Conservation (phyloP, 257 asterid genomes). For the Solanum tarijense region DNA sequence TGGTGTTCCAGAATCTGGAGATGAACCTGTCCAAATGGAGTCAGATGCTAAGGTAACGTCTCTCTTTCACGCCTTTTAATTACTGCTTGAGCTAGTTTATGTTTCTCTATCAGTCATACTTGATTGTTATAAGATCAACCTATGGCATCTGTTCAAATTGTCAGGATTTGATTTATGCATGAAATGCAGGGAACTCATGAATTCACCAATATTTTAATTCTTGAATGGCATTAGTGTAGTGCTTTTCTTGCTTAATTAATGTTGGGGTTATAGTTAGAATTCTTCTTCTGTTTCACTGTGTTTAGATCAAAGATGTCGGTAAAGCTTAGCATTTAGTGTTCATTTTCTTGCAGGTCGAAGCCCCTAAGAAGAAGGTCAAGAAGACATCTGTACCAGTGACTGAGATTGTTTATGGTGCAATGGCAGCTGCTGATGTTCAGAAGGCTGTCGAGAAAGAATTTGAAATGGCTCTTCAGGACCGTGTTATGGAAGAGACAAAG, state of each 20-base stretch:
- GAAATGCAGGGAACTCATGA: neutral
- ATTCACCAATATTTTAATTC: neutral
- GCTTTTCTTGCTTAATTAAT: neutral
- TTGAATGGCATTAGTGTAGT: neutral
- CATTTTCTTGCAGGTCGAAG: slow-evolving; percentile 28
- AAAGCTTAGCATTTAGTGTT: neutral
- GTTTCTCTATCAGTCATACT: neutral
- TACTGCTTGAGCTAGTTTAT: neutral
- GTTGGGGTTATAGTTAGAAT: neutral
- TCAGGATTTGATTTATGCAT: neutral
- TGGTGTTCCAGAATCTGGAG: slow-evolving; percentile 57
- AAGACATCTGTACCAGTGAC: slow-evolving; percentile 65
- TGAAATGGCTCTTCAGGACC: slow-evolving; percentile 98
- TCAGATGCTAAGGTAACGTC: slow-evolving; percentile 69
- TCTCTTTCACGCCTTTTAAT: neutral
- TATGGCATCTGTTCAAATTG: neutral
- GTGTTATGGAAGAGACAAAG: slow-evolving; percentile 95
- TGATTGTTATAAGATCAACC: neutral
- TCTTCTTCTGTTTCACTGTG: neutral
- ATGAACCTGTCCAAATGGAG: slow-evolving; percentile 60
- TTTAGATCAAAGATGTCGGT: neutral
- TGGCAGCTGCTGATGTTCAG: slow-evolving; percentile 58
- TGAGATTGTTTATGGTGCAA: slow-evolving; percentile 67
- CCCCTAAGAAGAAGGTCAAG: slow-evolving; percentile 83
- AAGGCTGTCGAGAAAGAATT: slow-evolving; percentile 90